Evolutionary conservation across 305 asterid species (phyloP), one percentile per base, ranked within the genome.

Genomic region (Galium porrigens): DNA sequence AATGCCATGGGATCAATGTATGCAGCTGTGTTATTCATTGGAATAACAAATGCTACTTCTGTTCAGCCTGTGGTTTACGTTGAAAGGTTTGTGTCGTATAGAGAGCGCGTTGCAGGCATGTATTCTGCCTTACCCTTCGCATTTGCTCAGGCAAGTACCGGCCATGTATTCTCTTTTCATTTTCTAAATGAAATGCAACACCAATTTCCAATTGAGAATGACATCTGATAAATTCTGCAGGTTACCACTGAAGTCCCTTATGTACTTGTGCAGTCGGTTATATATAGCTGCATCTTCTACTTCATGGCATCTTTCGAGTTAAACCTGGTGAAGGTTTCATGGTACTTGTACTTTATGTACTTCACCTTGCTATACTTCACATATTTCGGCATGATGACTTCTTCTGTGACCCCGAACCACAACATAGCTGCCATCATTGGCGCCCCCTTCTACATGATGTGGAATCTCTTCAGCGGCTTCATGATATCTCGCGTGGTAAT

Each of bases 1-100:
- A 90, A 90, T 70, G 97, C 95, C 34, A 86, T 91, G 96, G 96
- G 98, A 70, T 84, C 98, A 54, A 81, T 91, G 92, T 91, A 88
- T 64, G 84, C 79, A 0, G 98, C 98, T 11, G 96, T 91, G 68
- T 75, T 91, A 70, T 88, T 91, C 65, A 70, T 91, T 58, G 95
- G 96, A 67, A 56, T 89, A 68, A 86, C 95, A 58, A 91, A 91
- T 70, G 82, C 80, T 74, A 80, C 94, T 49, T 84, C 94, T 46
- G 98, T 86, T 52, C 98, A 91, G 77, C 96, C 98, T 20, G 94
- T 91, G 48, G 85, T 91, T 63, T 85, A 90, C 17, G 84, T 88
- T 61, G 98, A 91, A 83, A 81, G 98, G 81, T 83, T 80, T 60
- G 98, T 91, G 63, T 86, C 90, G 4, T 88, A 91, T 58, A 77